These are phyloP conservation scores for Paecilomyces dactylethromorphus DNA, from an alignment of 2,329 filamentous ascomycete genomes.

Conservation along the genomic window DNA sequence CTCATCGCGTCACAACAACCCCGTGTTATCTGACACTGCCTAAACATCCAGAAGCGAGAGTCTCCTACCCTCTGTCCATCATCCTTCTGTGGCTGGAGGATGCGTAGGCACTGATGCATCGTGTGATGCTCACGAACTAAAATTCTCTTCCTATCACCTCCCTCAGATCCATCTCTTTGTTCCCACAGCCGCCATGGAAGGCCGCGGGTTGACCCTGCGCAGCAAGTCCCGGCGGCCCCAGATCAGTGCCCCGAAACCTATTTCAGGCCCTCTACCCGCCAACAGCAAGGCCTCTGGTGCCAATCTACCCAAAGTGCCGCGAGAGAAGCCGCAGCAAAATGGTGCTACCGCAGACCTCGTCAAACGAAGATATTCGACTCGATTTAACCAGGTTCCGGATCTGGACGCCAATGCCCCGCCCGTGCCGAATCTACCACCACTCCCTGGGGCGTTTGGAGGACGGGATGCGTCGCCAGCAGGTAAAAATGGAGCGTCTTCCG, in stretches of 20 bases:
- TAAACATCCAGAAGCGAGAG: too few relatives aligned
- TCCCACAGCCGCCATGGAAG: constrained; percentile 38
- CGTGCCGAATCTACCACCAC: constrained; percentile 60
- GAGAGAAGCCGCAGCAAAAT: constrained; percentile 38
- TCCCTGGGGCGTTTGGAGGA: constrained; percentile 54
- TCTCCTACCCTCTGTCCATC: not conserved
- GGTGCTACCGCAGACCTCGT: constrained; percentile 71
- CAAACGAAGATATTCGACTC: constrained; percentile 88
- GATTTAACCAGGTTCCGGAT: constrained; percentile 71
- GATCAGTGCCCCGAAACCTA: constrained; percentile 55
- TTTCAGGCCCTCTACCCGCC: constrained; percentile 36
- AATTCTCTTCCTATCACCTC: constrained; percentile 5
- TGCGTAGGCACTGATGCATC: not conserved
- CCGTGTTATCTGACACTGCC: not conserved
- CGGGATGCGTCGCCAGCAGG: constrained; percentile 35
- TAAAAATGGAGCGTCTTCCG: constrained; percentile 44
- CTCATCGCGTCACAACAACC: constrained; percentile 13
- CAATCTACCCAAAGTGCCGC: constrained; percentile 22
- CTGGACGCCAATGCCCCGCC: constrained; percentile 63
- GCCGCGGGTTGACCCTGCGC: constrained; percentile 55
- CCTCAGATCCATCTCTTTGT: constrained; percentile 3
- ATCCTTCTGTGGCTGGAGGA: not conserved
- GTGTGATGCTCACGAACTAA: constrained; percentile 2
- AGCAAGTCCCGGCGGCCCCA: constrained; percentile 55
- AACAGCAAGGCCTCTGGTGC: constrained; percentile 30